These are phyloP conservation scores for Laburnicola sp. DNA, from an alignment of 2,329 filamentous ascomycete genomes.

Conservation along the genomic window DNA sequence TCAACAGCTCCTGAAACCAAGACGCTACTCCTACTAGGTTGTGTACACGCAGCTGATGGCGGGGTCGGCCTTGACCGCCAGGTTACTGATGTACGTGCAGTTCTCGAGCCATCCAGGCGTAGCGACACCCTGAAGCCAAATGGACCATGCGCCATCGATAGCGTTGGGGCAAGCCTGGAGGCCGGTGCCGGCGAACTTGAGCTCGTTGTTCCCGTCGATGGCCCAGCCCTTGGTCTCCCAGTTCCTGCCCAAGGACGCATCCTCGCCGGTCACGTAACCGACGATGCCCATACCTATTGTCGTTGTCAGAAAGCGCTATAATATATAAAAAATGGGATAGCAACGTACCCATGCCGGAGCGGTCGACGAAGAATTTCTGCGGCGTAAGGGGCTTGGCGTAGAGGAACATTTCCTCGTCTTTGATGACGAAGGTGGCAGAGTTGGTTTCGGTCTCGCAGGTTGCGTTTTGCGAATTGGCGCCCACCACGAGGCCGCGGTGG, in stretches of 20 bases:
- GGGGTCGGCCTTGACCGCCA: constrained; percentile 22
- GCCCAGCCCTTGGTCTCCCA: constrained; percentile 54
- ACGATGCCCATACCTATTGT: constrained; percentile 47
- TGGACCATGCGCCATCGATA: constrained; percentile 44
- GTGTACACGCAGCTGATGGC: constrained; percentile 25
- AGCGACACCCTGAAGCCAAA: constrained; percentile 27
- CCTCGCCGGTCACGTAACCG: constrained; percentile 55
- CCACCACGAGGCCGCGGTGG: constrained; percentile 50
- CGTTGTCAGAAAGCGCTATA: constrained; percentile 30
- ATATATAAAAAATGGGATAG: not conserved
- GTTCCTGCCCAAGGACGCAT: constrained; percentile 44
- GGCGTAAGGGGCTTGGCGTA: constrained; percentile 49
- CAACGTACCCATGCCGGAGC: constrained; percentile 61
- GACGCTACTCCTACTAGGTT: not conserved
- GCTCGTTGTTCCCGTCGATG: constrained; percentile 49
- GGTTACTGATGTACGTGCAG: constrained; percentile 42
- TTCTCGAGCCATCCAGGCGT: constrained; percentile 35
- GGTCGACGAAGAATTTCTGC: constrained; percentile 59
- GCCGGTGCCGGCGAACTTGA: constrained; percentile 51
- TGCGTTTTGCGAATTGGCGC: constrained; percentile 51
- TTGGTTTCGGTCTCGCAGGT: constrained; percentile 49
- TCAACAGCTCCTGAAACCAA: too few relatives aligned
- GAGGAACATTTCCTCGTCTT: constrained; percentile 52
- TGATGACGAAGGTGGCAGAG: constrained; percentile 56
- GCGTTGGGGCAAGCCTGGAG: constrained; percentile 59